phyloP scores from a whole-genome alignment of 176 grass and related monocot species.

The Puya raimondii region DNA sequence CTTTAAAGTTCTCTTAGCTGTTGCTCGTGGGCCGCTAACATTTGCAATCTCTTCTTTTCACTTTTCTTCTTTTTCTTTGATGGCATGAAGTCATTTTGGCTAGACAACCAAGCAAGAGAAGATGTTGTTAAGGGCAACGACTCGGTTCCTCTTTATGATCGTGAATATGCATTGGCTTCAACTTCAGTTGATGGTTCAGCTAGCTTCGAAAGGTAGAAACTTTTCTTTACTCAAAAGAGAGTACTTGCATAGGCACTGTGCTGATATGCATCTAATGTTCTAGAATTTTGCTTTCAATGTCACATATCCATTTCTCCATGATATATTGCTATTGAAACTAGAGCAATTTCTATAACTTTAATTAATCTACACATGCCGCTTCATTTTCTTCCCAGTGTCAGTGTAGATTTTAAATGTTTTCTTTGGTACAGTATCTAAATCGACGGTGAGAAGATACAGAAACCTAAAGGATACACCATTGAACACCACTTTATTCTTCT shows the following conservation, averaged over 20 bases:
- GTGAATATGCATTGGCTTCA: conserved; percentile 65
- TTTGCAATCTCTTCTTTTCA: conserved; percentile 9
- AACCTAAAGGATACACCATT: too few relatives aligned
- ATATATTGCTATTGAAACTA: too few relatives aligned
- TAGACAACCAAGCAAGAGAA: conserved; percentile 77
- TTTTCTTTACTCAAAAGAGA: conserved; percentile 1
- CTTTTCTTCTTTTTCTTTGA: conserved; percentile 20
- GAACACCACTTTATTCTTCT: too few relatives aligned
- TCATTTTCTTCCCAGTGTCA: too few relatives aligned
- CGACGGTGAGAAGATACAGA: too few relatives aligned
- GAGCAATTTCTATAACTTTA: too few relatives aligned
- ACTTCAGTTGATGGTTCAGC: conserved; percentile 62
- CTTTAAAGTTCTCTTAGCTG: background rate
- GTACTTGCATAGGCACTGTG: background rate
- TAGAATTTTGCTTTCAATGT: too few relatives aligned
- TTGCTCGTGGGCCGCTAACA: background rate
- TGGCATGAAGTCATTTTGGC: conserved; percentile 64
- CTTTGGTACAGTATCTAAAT: too few relatives aligned
- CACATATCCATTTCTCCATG: too few relatives aligned
- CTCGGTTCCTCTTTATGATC: conserved; percentile 69
- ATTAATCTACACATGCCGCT: too few relatives aligned
- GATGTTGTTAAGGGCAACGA: conserved; percentile 39
- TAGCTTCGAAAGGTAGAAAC: conserved; percentile 53
- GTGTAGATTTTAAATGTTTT: too few relatives aligned
- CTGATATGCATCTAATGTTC: too few relatives aligned